Evolutionary conservation across 2,329 filamentous ascomycete species (phyloP).

Genomic region (Amesomyces nigricolor): DNA sequence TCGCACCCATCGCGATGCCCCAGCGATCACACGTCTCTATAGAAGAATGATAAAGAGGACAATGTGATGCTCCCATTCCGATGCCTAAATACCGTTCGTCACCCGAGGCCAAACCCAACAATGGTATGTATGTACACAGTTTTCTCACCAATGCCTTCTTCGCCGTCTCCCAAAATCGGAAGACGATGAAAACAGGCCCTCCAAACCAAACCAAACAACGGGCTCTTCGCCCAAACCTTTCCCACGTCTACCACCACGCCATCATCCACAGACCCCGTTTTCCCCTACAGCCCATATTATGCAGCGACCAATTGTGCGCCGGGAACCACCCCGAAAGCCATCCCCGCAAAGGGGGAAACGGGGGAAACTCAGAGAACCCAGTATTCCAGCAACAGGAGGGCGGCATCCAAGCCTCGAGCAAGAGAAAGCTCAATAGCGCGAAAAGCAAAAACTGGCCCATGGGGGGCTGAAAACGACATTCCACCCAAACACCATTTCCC

Average conservation of each 20-base stretch:
- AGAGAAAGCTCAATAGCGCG: conserved; percentile 4
- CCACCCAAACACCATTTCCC: conserved; percentile 12
- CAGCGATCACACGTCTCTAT: neutral
- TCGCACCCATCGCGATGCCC: neutral
- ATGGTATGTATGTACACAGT: conserved; percentile 19
- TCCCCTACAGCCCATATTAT: conserved; percentile 13
- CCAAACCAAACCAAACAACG: neutral
- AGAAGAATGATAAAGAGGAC: neutral
- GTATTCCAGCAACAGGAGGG: conserved; percentile 13
- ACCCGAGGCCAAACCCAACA: conserved; percentile 13
- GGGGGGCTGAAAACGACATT: conserved; percentile 10
- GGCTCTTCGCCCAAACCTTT: conserved; percentile 7
- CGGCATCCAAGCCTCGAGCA: conserved; percentile 11
- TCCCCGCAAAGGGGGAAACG: neutral
- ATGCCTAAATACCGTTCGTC: conserved; percentile 18
- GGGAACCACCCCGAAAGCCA: neutral
- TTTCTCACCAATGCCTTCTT: neutral
- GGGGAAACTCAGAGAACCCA: neutral
- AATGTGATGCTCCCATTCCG: conserved; percentile 24
- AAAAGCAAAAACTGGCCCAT: conserved; percentile 10
- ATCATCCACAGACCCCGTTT: no score
- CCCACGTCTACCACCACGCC: neutral
- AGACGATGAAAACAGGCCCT: neutral
- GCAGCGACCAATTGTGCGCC: conserved; percentile 12
- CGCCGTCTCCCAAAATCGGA: neutral